phyloP scores from a whole-genome alignment of 1,284 basidiomycete species.

The Ceratobasidium theobromae region DNA sequence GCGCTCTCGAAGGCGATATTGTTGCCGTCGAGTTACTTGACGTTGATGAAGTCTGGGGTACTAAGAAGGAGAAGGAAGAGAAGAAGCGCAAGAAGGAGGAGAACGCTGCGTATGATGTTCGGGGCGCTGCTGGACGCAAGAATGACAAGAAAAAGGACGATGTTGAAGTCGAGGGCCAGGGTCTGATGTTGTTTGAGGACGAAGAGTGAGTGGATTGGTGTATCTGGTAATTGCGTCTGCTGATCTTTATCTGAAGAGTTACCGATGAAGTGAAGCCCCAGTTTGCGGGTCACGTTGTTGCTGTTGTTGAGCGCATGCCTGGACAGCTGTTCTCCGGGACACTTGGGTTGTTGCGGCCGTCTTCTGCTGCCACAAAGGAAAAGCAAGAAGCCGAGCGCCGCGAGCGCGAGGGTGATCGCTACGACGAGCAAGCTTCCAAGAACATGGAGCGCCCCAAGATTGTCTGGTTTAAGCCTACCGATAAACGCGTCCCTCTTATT shows the following conservation, averaged over 20 bases:
- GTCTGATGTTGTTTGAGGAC: slow-evolving; percentile 93
- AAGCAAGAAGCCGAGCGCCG: slow-evolving; percentile 98
- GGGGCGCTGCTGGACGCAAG: slow-evolving; percentile 74
- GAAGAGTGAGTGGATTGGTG: slow-evolving; percentile 68
- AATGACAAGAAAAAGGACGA: slow-evolving; percentile 99
- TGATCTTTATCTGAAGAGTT: slow-evolving; percentile 56
- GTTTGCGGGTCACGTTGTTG: slow-evolving; percentile 96
- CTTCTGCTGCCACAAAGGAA: slow-evolving; percentile 97
- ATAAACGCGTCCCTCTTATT: slow-evolving; percentile 98
- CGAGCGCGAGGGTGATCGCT: slow-evolving; percentile 88
- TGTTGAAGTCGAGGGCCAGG: slow-evolving; percentile 98
- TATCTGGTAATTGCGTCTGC: slow-evolving; percentile 11
- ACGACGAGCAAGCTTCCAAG: slow-evolving; percentile 75
- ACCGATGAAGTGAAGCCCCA: slow-evolving; percentile 96
- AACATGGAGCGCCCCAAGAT: slow-evolving; percentile 93
- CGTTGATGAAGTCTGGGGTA: slow-evolving; percentile 97
- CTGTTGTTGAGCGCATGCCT: slow-evolving; percentile 97
- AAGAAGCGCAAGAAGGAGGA: slow-evolving; percentile 99
- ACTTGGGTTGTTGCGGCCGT: slow-evolving; percentile 91
- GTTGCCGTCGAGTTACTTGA: slow-evolving; percentile 98
- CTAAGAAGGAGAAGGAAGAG: slow-evolving; percentile 99
- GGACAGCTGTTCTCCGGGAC: slow-evolving; percentile 98
- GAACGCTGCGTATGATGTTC: slow-evolving; percentile 86
- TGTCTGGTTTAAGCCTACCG: slow-evolving; percentile 99
- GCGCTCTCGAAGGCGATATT: slow-evolving; percentile 97